Evolutionary conservation across 805 yeast species (phyloP).

Genomic region (Suhomyces pyralidae): DNA sequence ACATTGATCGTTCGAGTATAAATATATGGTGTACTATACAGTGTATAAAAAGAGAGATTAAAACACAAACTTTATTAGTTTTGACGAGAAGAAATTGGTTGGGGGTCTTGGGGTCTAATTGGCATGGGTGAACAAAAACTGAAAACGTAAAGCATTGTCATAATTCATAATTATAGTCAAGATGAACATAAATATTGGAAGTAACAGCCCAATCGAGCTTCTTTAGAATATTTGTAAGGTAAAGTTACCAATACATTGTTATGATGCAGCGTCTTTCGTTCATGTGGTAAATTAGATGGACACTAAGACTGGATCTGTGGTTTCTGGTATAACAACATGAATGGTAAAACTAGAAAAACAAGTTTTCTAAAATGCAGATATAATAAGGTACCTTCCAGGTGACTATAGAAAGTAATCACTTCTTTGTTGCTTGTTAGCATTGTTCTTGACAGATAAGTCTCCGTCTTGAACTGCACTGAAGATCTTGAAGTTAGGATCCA

Average conservation of each 20-base stretch:
- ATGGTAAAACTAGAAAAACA: not conserved
- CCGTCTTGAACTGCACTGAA: conserved; percentile 96
- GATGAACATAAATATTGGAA: not conserved
- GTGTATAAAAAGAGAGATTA: conserved; percentile 3
- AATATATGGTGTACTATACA: conserved; percentile 3
- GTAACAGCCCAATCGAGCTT: not conserved
- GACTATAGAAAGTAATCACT: conserved; percentile 42
- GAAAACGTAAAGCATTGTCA: conserved; percentile 9
- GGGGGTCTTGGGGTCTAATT: not conserved
- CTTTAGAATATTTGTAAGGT: not conserved
- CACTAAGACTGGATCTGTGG: not conserved
- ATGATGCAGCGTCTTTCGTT: not conserved
- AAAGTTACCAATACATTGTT: not conserved
- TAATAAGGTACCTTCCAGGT: not conserved
- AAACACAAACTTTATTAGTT: conserved; percentile 1
- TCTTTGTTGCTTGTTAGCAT: conserved; percentile 40
- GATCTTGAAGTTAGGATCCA: conserved; percentile 86
- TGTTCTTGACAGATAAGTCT: conserved; percentile 39
- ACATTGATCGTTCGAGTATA: not conserved
- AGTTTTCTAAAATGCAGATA: not conserved
- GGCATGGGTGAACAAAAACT: not conserved
- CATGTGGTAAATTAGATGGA: not conserved
- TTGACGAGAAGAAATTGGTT: not conserved
- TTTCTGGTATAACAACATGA: not conserved
- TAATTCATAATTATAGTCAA: conserved; percentile 14